Base-by-base conservation (phyloP, 805 yeast species). In the Metschnikowia dekortorum region DNA sequence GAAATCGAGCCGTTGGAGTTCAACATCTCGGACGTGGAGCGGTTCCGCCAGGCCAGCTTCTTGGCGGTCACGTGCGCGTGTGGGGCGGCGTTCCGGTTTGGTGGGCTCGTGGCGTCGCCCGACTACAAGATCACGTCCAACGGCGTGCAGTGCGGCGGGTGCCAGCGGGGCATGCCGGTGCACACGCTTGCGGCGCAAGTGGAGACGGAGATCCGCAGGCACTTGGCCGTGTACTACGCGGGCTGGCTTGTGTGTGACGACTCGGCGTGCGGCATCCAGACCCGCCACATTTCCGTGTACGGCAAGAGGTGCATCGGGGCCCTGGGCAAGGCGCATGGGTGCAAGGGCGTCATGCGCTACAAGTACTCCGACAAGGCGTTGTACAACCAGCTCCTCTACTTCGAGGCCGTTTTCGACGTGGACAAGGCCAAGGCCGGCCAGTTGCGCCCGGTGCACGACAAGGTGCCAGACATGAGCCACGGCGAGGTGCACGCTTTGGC, bases 191-290 rank as follows among this genome's bases (percentile, higher is more conserved):
- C 85, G 6, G 68, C 85, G 9, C 97, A 90, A 65, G 67, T 94
- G 42, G 97, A 91, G 64, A 64, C 71, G n/a, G 71, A 81, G 44
- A 79, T 92, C 28, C 75, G 97, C 49, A 67, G 73, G 5, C 87
- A 83, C 55, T 83, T 92, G 45, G 76, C 90, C 0, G 63, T 75
- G 32, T 94, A 91, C 66, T 94, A 94, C 65, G 83, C 87, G n/a
- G 92, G 91, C 4, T 83, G 94, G 89, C 70, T 90, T 42, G 69
- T 67, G 0, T 94, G 99, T 71, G 95, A 87, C 65, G 97, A 94
- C 60, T 64, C 82, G 6, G 79, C 94, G 1, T 92, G 98, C 70
- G 88, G 87, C 1, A 74, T 81, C 47, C 75, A 76, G 13, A 91
- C 97, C 0, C 77, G 96, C 54, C 96, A 91, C 62, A 78, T 94